Percentiles rank a stretch among this genome's conserved stretches.
Conservation (phyloP, 2,329 filamentous ascomycete genomes). For the Trichophyton benhamiae region DNA sequence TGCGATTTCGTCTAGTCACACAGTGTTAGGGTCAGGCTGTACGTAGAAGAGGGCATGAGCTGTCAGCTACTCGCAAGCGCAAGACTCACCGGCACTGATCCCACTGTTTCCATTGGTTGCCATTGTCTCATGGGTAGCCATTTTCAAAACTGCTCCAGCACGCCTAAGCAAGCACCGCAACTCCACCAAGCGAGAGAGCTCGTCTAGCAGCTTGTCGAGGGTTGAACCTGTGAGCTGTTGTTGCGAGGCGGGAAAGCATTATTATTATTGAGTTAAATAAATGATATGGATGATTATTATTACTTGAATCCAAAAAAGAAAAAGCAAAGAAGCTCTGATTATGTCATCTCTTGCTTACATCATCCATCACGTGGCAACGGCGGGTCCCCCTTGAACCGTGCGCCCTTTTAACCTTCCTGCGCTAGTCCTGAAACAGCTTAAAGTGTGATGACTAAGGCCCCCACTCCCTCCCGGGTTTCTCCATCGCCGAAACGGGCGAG, state of each 20-base stretch:
- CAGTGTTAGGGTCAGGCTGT: background rate
- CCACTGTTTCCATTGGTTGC: background rate
- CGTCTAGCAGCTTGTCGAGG: too few species aligned
- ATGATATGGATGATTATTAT: too few species aligned
- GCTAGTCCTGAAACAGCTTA: background rate
- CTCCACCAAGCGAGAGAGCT: background rate
- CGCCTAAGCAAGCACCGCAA: background rate
- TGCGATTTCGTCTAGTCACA: constrained; percentile 69
- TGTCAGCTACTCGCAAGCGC: background rate
- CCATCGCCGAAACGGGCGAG: background rate
- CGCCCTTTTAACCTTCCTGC: background rate
- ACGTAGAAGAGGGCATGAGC: background rate
- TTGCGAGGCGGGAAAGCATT: too few species aligned
- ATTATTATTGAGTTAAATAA: too few species aligned
- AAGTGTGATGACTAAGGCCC: background rate
- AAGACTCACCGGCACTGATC: constrained; percentile 2
- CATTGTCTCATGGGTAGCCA: background rate
- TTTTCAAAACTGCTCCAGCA: background rate
- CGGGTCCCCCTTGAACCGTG: background rate
- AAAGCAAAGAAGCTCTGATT: background rate
- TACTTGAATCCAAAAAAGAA: background rate
- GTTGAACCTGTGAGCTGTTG: too few species aligned
- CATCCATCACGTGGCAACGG: background rate
- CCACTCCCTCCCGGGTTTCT: background rate
- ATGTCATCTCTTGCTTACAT: background rate